These are phyloP conservation scores for Xanthoconium stramineum DNA, from an alignment of 768 basidiomycete species.

Conservation along the genomic window DNA sequence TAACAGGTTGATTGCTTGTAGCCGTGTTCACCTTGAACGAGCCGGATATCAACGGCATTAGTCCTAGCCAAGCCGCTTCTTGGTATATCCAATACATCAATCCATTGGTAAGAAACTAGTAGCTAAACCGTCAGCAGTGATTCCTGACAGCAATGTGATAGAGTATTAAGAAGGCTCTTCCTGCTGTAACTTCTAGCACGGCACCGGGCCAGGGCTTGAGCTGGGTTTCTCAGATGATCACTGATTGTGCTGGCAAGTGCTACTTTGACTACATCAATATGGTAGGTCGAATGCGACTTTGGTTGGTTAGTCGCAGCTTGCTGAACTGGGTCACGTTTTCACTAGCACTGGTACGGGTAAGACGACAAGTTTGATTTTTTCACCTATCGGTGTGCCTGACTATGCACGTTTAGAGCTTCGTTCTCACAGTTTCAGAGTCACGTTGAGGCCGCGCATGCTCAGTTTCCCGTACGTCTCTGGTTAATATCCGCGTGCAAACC, in stretches of 20 bases:
- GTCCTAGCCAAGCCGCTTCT: slow-evolving; percentile 29
- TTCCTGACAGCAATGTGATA: slow-evolving; percentile 5
- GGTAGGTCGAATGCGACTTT: slow-evolving; percentile 13
- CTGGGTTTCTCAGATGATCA: slow-evolving; percentile 36
- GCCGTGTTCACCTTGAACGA: slow-evolving; percentile 38
- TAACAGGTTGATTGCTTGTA: neutral
- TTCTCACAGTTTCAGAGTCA: slow-evolving; percentile 31
- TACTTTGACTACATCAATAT: slow-evolving; percentile 36
- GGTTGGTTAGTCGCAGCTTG: neutral
- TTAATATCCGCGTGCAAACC: neutral
- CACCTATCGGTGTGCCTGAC: neutral
- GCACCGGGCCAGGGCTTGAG: slow-evolving; percentile 32
- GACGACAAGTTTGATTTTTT: neutral
- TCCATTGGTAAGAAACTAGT: slow-evolving; percentile 28
- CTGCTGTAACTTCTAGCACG: slow-evolving; percentile 35
- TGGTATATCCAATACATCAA: slow-evolving; percentile 39
- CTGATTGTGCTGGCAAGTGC: slow-evolving; percentile 34
- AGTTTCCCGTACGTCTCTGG: slow-evolving; percentile 24
- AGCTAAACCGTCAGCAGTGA: neutral
- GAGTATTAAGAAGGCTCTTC: slow-evolving; percentile 38
- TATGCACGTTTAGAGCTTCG: slow-evolving; percentile 13
- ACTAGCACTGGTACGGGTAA: slow-evolving; percentile 31
- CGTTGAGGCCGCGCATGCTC: slow-evolving; percentile 23
- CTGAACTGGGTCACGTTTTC: neutral
- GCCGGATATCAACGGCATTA: slow-evolving; percentile 32